phyloP scores from a whole-genome alignment of 345 rosid genomes.

The Syzygium oleosum region DNA sequence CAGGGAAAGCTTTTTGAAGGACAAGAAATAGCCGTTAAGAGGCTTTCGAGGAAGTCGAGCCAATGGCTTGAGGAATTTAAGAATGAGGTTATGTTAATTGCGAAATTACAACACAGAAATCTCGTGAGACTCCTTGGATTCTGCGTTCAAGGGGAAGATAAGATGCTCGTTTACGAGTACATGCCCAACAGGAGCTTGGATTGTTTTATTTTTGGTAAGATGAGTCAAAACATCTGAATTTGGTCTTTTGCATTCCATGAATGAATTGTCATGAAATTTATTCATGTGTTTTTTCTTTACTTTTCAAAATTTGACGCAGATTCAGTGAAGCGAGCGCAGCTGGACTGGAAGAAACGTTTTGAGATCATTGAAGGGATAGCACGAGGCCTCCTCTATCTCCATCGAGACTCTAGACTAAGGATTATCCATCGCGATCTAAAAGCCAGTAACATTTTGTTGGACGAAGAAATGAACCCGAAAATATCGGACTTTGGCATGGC shows the following conservation, averaged over 20 bases:
- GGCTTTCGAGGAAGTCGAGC: slow-evolving; percentile 42
- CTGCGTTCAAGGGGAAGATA: slow-evolving; percentile 47
- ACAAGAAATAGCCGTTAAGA: slow-evolving; percentile 52
- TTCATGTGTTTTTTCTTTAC: neutral
- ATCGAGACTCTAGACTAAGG: slow-evolving; percentile 21
- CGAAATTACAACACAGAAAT: slow-evolving; percentile 57
- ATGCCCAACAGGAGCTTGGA: slow-evolving; percentile 25
- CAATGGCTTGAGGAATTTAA: slow-evolving; percentile 53
- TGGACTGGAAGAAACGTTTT: slow-evolving; percentile 17
- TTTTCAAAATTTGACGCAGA: slow-evolving; percentile 12
- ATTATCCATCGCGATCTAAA: slow-evolving; percentile 30
- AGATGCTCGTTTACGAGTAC: slow-evolving; percentile 49
- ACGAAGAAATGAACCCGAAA: slow-evolving; percentile 19
- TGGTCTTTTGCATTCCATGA: neutral
- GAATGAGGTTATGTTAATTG: slow-evolving; percentile 50
- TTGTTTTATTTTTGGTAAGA: slow-evolving; percentile 18
- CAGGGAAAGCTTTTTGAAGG: slow-evolving; percentile 45
- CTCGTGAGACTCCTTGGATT: slow-evolving; percentile 58
- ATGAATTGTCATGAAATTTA: neutral
- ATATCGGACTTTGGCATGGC: slow-evolving; percentile 37
- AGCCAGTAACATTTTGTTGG: slow-evolving; percentile 18
- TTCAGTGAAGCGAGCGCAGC: neutral
- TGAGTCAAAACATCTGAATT: neutral
- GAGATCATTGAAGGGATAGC: slow-evolving; percentile 25
- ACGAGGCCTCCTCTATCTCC: slow-evolving; percentile 26